Base-by-base conservation (phyloP, 257 asterid genomes). In the Solanum peruvianum region DNA sequence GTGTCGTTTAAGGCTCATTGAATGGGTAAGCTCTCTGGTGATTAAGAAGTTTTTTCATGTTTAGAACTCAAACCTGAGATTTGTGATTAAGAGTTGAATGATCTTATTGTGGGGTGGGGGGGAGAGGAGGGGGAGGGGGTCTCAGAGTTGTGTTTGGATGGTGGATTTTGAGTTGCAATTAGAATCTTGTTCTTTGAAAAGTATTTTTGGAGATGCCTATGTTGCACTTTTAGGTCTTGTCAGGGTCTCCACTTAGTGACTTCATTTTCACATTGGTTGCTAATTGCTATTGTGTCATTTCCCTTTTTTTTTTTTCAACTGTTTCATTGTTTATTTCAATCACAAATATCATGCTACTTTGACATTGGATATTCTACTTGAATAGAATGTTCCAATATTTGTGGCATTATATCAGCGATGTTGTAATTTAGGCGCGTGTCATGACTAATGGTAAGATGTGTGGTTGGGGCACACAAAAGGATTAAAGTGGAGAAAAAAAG, bases 221-320 rank as follows among this genome's bases (percentile, higher is more conserved):
- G 27, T 37, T 41, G 56, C 16, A 49, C 87, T 82, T 88, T 88
- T 83, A 73, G 52, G 83, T 83, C 87, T 86, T 27, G 25, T 88
- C 87, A 83, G 86, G 87, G 42, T 80, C 33, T 41, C 87, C 87
- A 82, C 85, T 80, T 71, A 3, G 27, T n/a, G 52, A 4, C 47
- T 23, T 44, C 35, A 41, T 56, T 42, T 45, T 66, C 16, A 8
- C 67, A 47, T 47, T 47, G 41, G 6, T 80, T 80, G 42, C 10
- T 78, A 45, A 45, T 78, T 78, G 84, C 84, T 45, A 25, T 27
- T 78, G 66, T 78, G 84, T 45, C 64, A 78, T 78, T 80, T 47
- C 64, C 39, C 45, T 77, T 78, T n/a, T 7, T 15, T n/a, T 71
- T 42, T 78, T 77, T 42, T 78, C 64, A 14, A 44, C 84, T 45